Evolutionary conservation across 202 grass and related monocot species (phyloP).

Genomic region (Panicum virgatum): DNA sequence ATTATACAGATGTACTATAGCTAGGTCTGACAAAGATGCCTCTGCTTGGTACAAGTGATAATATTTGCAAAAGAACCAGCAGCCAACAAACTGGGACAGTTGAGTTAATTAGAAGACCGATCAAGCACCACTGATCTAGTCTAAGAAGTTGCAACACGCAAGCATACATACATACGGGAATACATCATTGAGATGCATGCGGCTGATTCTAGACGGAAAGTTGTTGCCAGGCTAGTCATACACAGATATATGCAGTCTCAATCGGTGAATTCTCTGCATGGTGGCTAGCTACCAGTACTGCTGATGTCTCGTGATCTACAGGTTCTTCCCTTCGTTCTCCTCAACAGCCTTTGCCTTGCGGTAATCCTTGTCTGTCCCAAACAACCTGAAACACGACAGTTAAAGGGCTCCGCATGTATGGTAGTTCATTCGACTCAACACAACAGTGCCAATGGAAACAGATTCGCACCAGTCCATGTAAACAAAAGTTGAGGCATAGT

Average conservation of each 20-base stretch:
- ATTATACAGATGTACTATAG: neutral
- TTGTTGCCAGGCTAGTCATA: neutral
- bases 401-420: neutral
- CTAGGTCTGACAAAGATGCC: slow-evolving; percentile 21
- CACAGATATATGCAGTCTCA: neutral
- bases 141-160: neutral
- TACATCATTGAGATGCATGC: neutral
- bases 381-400: slow-evolving; percentile 2
- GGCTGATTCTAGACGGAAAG: neutral
- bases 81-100: neutral
- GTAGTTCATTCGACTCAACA: neutral
- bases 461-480: slow-evolving; percentile 87
- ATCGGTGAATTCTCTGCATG: slow-evolving; percentile 21
- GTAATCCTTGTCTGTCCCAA: slow-evolving; percentile 25
- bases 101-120: neutral
- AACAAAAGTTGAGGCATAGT: slow-evolving; percentile 91
- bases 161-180: neutral
- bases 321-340: slow-evolving; percentile 58
- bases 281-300: slow-evolving; percentile 16
- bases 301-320: slow-evolving; percentile 5
- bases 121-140: neutral
- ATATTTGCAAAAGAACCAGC: neutral
- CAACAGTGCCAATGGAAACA: neutral
- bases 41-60: neutral
- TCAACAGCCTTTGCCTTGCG: slow-evolving; percentile 62